Evolutionary conservation across 768 basidiomycete species (phyloP).

Genomic region (Gautieria morchelliformis): DNA sequence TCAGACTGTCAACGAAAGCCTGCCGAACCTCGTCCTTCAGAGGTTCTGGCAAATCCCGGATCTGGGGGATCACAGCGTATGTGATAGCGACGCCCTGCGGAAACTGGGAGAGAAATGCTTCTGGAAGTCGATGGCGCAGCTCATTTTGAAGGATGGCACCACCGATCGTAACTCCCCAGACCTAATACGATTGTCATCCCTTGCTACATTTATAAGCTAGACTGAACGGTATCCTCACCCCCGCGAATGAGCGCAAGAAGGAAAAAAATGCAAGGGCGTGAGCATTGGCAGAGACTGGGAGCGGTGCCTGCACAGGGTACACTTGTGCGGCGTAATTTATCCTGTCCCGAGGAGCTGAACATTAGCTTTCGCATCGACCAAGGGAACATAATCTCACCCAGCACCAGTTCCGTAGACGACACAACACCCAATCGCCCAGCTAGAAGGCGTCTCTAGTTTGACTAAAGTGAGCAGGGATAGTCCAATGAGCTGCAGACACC

Average conservation of each 20-base stretch:
- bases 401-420: constrained; percentile 12
- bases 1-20: constrained; percentile 23
- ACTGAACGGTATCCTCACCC: not conserved
- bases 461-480: too few species aligned
- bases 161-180: constrained; percentile 28
- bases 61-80: constrained; percentile 20
- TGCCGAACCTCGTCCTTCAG: constrained; percentile 18
- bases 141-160: constrained; percentile 27
- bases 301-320: constrained; percentile 1
- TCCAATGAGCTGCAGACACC: constrained; percentile 28
- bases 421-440: constrained; percentile 22
- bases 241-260: constrained; percentile 1
- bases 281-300: constrained; percentile 1
- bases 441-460: constrained; percentile 13
- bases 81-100: constrained; percentile 17
- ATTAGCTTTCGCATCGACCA: too few species aligned
- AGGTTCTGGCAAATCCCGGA: constrained; percentile 17
- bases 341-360: not conserved
- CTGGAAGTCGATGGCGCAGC: constrained; percentile 21
- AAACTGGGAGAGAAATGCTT: constrained; percentile 15
- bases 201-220: too few species aligned
- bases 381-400: not conserved
- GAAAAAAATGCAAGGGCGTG: constrained; percentile 1
- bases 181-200: constrained; percentile 12
- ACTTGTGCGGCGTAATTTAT: constrained; percentile 4